These are phyloP conservation scores for Petunia hybrid DNA, from an alignment of 305 asterid species.

Conservation along the genomic window DNA sequence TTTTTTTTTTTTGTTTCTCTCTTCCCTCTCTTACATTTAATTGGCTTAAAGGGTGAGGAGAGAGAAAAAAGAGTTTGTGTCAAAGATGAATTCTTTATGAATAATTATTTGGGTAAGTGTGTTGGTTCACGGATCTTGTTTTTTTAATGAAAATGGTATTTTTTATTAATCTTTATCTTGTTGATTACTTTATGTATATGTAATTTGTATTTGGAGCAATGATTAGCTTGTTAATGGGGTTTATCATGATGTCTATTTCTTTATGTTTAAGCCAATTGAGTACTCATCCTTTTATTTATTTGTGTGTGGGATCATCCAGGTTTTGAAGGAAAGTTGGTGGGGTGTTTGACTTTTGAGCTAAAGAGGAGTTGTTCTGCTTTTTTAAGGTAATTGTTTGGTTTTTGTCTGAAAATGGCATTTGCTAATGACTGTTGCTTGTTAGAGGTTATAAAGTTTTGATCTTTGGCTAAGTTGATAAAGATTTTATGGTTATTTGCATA, in stretches of 20 bases:
- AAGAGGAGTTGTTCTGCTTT: constrained; percentile 41
- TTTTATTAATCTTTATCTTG: not conserved
- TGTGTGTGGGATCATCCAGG: constrained; percentile 51
- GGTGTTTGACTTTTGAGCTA: constrained; percentile 71
- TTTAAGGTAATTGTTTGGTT: constrained; percentile 27
- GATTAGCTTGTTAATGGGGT: constrained; percentile 38
- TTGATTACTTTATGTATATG: constrained; percentile 20
- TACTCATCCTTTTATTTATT: not conserved
- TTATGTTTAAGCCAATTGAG: constrained; percentile 58
- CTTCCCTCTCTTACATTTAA: not conserved
- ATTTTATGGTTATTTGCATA: constrained; percentile 9
- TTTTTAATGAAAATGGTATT: not conserved
- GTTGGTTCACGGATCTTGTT: constrained; percentile 31
- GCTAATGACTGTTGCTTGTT: constrained; percentile 21
- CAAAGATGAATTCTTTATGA: constrained; percentile 31
- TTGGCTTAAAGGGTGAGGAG: constrained; percentile 14
- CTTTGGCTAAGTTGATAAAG: constrained; percentile 28
- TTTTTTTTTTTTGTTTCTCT: not conserved
- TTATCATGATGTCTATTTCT: constrained; percentile 42
- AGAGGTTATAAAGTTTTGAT: constrained; percentile 30
- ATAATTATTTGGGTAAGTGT: constrained; percentile 32
- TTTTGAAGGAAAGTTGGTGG: constrained; percentile 52
- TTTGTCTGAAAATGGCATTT: constrained; percentile 29
- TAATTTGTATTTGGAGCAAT: constrained; percentile 30
- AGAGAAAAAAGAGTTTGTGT: not conserved